These are phyloP conservation scores for Penicillium concentricum DNA, from an alignment of 2,329 filamentous ascomycete genomes.

Conservation along the genomic window DNA sequence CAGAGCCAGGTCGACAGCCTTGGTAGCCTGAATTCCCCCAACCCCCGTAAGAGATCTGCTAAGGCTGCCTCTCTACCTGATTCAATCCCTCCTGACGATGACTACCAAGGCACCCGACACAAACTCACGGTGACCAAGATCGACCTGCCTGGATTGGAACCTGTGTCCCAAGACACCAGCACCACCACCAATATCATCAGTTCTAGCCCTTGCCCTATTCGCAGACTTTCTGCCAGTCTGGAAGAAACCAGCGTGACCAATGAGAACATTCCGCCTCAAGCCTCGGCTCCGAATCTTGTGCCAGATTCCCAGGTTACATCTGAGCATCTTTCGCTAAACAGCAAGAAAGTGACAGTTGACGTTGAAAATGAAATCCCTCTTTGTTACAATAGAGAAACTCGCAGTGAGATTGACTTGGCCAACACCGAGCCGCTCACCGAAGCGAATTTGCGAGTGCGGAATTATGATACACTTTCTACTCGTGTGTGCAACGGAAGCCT, in stretches of 20 bases:
- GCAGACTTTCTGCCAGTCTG: constrained; percentile 7
- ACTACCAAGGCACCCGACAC: constrained; percentile 5
- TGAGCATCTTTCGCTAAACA: not conserved
- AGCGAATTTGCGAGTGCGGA: not conserved
- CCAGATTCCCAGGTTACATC: not conserved
- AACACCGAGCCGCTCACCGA: not conserved
- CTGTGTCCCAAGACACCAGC: not conserved
- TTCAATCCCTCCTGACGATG: constrained; percentile 23
- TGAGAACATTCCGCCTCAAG: not conserved
- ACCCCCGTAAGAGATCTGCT: constrained; percentile 29
- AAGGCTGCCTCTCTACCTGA: constrained; percentile 30
- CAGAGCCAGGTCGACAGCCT: not conserved
- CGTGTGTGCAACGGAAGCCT: constrained; percentile 13
- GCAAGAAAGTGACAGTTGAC: not conserved
- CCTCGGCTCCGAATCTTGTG: not conserved
- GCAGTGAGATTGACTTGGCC: not conserved
- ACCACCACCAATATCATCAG: not conserved
- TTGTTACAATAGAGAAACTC: not conserved
- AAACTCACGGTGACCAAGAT: not conserved
- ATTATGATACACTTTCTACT: constrained; percentile 12
- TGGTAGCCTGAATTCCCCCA: not conserved
- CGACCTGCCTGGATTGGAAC: not conserved
- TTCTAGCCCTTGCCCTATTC: constrained; percentile 5
- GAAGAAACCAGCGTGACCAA: not conserved
- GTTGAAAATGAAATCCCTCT: not conserved